A percentile compares a stretch with the other conserved stretches of the same genome.
Conservation (phyloP, 495 filamentous ascomycete species). For the Trichoderma reesei region DNA sequence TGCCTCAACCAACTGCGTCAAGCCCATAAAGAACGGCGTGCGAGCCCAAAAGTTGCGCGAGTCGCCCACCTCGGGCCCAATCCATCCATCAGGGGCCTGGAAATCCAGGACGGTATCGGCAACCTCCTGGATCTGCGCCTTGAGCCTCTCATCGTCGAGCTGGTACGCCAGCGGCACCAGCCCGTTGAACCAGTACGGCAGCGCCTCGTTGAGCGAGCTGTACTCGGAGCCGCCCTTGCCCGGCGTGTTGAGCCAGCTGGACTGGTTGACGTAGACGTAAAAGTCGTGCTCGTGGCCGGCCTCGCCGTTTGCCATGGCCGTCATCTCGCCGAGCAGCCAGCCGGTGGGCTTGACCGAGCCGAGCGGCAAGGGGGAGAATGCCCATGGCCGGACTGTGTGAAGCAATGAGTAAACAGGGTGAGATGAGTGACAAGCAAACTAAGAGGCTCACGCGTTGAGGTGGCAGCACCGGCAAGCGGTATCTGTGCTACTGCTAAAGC, state of each 20-base stretch:
- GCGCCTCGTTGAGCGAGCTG: conserved; percentile 46
- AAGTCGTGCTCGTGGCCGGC: conserved; percentile 53
- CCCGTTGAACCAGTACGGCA: conserved; percentile 61
- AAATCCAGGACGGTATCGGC: conserved; percentile 41
- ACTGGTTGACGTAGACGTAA: conserved; percentile 47
- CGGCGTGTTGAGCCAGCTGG: conserved; percentile 33
- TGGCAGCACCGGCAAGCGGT: conserved; percentile 1
- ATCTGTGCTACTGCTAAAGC: conserved; percentile 8
- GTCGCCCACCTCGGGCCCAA: conserved; percentile 44
- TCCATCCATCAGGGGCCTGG: conserved; percentile 50
- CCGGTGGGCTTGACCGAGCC: conserved; percentile 48
- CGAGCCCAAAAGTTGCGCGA: conserved; percentile 46
- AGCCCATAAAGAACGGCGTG: conserved; percentile 33
- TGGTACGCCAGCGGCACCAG: conserved; percentile 53
- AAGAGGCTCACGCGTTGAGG: not conserved
- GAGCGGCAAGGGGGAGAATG: conserved; percentile 40
- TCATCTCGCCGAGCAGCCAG: conserved; percentile 51
- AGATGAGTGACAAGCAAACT: not conserved
- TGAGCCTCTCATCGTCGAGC: conserved; percentile 43
- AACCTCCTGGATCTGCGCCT: conserved; percentile 40
- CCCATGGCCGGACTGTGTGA: conserved; percentile 12
- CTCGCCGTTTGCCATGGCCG: conserved; percentile 45
- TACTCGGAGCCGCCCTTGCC: conserved; percentile 45
- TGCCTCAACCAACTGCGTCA: conserved; percentile 38
- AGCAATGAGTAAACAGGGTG: not conserved